Conservation (phyloP, 495 filamentous ascomycete genomes). For the Rhypophila decipiens region DNA sequence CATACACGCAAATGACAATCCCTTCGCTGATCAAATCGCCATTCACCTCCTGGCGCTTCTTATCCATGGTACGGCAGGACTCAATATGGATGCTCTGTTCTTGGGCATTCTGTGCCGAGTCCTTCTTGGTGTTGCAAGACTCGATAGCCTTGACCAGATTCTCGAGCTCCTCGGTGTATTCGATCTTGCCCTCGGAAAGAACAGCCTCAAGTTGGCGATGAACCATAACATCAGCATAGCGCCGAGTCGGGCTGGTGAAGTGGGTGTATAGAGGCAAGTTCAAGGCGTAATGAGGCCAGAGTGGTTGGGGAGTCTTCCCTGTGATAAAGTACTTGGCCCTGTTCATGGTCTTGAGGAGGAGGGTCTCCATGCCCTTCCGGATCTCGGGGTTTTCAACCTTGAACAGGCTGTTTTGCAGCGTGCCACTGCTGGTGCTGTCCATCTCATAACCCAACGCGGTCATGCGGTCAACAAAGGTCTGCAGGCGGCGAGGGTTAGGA, state of each 20-base stretch:
- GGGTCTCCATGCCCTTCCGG: slow-evolving; percentile 95
- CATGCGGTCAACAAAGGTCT: slow-evolving; percentile 90
- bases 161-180: slow-evolving; percentile 87
- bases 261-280: slow-evolving; percentile 95
- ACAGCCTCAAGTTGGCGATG: slow-evolving; percentile 90
- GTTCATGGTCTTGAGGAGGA: slow-evolving; percentile 89
- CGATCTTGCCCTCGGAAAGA: slow-evolving; percentile 72
- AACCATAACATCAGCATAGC: slow-evolving; percentile 91
- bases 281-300: slow-evolving; percentile 80
- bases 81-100: slow-evolving; percentile 99
- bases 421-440: slow-evolving; percentile 82
- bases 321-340: slow-evolving; percentile 91
- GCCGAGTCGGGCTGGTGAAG: slow-evolving; percentile 91
- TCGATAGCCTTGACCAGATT: slow-evolving; percentile 87
- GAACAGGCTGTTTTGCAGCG: slow-evolving; percentile 88
- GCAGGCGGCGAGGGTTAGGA: slow-evolving; percentile 80
- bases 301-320: slow-evolving; percentile 62
- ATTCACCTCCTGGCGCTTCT: slow-evolving; percentile 72
- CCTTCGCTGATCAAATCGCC: slow-evolving; percentile 95
- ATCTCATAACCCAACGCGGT: slow-evolving; percentile 81
- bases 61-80: slow-evolving; percentile 90
- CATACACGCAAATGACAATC: slow-evolving; percentile 94
- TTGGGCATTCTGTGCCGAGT: slow-evolving; percentile 93
- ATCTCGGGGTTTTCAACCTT: slow-evolving; percentile 78
- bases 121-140: slow-evolving; percentile 97